Evolutionary conservation across 2,329 filamentous ascomycete species (phyloP), one percentile per base, ranked within the genome.

Genomic region (Alternaria sp.): DNA sequence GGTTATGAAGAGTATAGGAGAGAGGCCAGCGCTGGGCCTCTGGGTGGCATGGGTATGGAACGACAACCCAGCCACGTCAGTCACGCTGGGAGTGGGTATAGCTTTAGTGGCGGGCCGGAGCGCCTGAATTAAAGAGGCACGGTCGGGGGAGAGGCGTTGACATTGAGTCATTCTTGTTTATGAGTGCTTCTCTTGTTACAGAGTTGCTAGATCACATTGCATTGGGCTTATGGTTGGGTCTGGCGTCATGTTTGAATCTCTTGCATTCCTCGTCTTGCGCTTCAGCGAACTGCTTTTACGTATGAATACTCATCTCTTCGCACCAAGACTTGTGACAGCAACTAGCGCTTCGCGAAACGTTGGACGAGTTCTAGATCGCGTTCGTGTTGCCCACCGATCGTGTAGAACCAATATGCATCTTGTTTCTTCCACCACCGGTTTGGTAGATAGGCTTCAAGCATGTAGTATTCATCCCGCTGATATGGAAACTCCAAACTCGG

Each of bases 391-490:
- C 74, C 73, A 34, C 59, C 64, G 7, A 76, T 74, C 11, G 71
- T 77, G 63, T 88, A 88, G 38, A 82, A 69, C 86, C 86, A 88
- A 42, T 73, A 72, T 38, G 76, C 69, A 5, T 80, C 67, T 8
- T 81, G 77, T 16, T 78, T 78, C 48, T 75, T 81, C 86, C 86
- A 88, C 46, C 80, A 81, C 22, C 87, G 79, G 62, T 85, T 85
- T 0, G 87, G 87, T 48, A 88, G 67, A 64, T 85, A 88, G 1
- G 83, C 84, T 69, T 87, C 75, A 12, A 88, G 79, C 78, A 85
- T 82, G 67, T 88, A 86, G 67, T 88, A 88, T 46, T 84, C 82
- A 59, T 88, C 87, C 22, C 87, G 77, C 51, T 84, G 81, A 56
- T 81, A 87, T 0, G 85, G 86, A 11, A 86, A 81, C 53, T 87